Evolutionary conservation across 2,329 filamentous ascomycete genomes (phyloP).

Genomic region (Neocatenulostroma microsporum): DNA sequence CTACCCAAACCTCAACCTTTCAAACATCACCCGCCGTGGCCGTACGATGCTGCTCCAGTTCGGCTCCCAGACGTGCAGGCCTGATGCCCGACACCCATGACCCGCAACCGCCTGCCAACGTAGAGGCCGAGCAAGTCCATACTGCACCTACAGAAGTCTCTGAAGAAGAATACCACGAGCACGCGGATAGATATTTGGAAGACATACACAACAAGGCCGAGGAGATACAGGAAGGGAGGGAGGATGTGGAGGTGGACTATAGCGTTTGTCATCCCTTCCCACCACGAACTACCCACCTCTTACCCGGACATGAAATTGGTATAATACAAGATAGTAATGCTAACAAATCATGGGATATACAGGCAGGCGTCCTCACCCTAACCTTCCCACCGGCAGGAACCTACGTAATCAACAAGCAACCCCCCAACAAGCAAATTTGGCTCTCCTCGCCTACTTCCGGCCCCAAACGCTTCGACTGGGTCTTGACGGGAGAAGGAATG

Average conservation of each 20-base stretch:
- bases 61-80: constrained; percentile 18
- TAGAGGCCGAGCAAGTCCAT: constrained; percentile 27
- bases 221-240: constrained; percentile 60
- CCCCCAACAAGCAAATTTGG: constrained; percentile 96
- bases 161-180: constrained; percentile 64
- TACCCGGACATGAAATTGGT: not conserved
- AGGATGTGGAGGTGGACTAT: constrained; percentile 82
- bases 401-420: constrained; percentile 97
- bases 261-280: constrained; percentile 51
- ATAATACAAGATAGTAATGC: no score
- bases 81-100: constrained; percentile 39
- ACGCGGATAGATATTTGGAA: constrained; percentile 68
- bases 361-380: constrained; percentile 83
- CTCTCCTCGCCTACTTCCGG: constrained; percentile 84
- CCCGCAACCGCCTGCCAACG: constrained; percentile 32
- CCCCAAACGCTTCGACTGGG: constrained; percentile 91
- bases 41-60: constrained; percentile 15
- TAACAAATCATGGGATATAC: constrained; percentile 4
- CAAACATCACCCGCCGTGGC: not conserved
- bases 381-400: constrained; percentile 61
- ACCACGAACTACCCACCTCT: not conserved
- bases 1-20: not conserved
- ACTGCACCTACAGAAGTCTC: constrained; percentile 55
- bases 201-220: constrained; percentile 56
- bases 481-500: constrained; percentile 64